phyloP scores from a whole-genome alignment of 805 yeast species.

The Lipomyces yamanashiensis region DNA sequence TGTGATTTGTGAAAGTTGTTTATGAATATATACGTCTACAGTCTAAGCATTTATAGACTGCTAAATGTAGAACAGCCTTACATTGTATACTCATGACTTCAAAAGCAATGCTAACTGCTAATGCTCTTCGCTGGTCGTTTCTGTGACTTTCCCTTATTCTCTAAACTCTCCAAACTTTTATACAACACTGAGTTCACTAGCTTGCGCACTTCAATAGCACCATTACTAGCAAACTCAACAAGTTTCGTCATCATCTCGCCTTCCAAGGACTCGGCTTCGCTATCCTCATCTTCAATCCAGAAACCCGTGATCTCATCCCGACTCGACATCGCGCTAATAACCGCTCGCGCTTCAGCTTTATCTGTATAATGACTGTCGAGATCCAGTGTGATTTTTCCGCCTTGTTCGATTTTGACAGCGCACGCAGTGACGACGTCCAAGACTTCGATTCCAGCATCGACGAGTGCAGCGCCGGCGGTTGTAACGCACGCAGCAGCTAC shows the following conservation, averaged over 20 bases:
- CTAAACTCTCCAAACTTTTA: conserved; percentile 1
- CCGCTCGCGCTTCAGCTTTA: conserved; percentile 27
- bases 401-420: conserved; percentile 19
- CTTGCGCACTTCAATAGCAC: conserved; percentile 47
- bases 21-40: not conserved
- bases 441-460: conserved; percentile 83
- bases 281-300: conserved; percentile 53
- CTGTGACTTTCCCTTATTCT: not conserved
- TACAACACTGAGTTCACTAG: conserved; percentile 54
- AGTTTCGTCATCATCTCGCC: conserved; percentile 41
- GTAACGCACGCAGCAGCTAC: conserved; percentile 52
- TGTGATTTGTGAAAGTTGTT: conserved; percentile 1
- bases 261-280: conserved; percentile 44
- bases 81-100: not conserved
- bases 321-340: conserved; percentile 56
- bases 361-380: conserved; percentile 19
- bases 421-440: conserved; percentile 68
- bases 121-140: conserved; percentile 9
- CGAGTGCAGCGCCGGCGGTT: conserved; percentile 71
- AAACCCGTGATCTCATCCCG: conserved; percentile 60
- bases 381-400: conserved; percentile 8
- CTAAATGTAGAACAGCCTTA: not conserved
- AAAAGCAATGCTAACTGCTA: not conserved
- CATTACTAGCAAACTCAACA: conserved; percentile 17
- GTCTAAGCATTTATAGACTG: not conserved